Base-by-base conservation (phyloP, 2,329 filamentous ascomycete genomes). In the Penicillium fuscoglaucum region DNA sequence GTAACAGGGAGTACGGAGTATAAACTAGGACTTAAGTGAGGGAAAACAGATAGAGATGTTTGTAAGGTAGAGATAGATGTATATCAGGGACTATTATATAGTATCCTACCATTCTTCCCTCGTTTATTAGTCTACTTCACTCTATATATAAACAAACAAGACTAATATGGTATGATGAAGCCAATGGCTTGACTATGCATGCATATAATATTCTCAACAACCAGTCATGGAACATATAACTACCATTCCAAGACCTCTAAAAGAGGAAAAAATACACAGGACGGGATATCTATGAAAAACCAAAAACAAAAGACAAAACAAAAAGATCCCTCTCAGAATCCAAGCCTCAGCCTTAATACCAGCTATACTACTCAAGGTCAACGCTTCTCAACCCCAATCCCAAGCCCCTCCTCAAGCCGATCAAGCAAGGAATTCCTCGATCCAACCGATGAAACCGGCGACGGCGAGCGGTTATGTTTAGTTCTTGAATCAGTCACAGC, bases 351-450 rank as follows among this genome's bases (percentile, higher is more conserved):
- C 6, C 15, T 1, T 2, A 5, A 37, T 9, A 24, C 21, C 13
- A 12, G 15, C 7, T 24, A 24, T 10, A 19, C 12, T 28, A 19
- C 6, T 8, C 29, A 1, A 12, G 29, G 29, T 52, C 37, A 57
- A 24, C 48, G 50, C 40, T 59, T 65, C 28, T 9, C 15, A 21
- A 64, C 19, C n/a, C 65, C 62, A 28, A 67, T 28, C 24, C 65
- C 65, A 44, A 67, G 61, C 1, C 64, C 64, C 17, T 64, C 63
- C 26, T 67, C 66, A 28, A 67, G 53, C 8, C 61, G 57, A 50
- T 67, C 66, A 4, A 67, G 52, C 12, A 67, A 17, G 5, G 57
- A 64, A 40, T 66, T 66, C 3, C 28, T 15, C 4, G 65, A 67
- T 1, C 8, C 54, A 39, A 40, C 33, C 10, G 61, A 65, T 0